Percentiles rank a stretch among this genome's conserved stretches.
phyloP scores from a whole-genome alignment of 352 stramenopile species.

The Elongisporangium anandrum region DNA sequence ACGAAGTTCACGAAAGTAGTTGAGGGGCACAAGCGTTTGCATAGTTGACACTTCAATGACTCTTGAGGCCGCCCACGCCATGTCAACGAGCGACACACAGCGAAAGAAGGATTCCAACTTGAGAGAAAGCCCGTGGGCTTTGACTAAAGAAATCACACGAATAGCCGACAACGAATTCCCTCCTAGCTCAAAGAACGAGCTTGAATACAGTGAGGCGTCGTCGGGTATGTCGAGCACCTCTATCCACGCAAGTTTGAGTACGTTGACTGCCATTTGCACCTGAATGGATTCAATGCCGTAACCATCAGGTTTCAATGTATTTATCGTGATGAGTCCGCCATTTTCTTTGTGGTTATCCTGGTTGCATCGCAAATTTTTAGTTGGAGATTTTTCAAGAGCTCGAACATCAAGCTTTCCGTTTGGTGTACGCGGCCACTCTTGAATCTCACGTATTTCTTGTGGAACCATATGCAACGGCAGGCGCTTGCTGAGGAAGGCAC shows the following conservation, averaged over 20 bases:
- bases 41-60: constrained; percentile 9
- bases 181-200: constrained; percentile 65
- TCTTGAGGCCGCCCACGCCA: constrained; percentile 20
- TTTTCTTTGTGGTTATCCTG: not conserved
- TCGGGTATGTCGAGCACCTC: constrained; percentile 38
- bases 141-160: constrained; percentile 51
- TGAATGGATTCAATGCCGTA: constrained; percentile 6
- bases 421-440: constrained; percentile 46
- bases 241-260: constrained; percentile 46
- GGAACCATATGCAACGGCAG: constrained; percentile 73
- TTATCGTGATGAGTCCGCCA: not conserved
- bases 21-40: constrained; percentile 28
- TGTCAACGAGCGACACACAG: constrained; percentile 30
- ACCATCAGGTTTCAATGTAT: not conserved
- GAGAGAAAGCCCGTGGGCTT: constrained; percentile 35
- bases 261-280: constrained; percentile 21
- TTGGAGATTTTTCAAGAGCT: constrained; percentile 16
- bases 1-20: constrained; percentile 11
- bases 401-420: constrained; percentile 74
- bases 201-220: constrained; percentile 16
- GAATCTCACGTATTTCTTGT: constrained; percentile 32
- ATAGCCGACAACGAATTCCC: constrained; percentile 64
- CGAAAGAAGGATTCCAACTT: constrained; percentile 47
- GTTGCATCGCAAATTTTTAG: not conserved
- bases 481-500: constrained; percentile 16